A percentile compares a stretch with the other conserved stretches of the same genome.
Conservation (phyloP, 1,284 basidiomycete genomes). For the Ganoderma leucocontextum region DNA sequence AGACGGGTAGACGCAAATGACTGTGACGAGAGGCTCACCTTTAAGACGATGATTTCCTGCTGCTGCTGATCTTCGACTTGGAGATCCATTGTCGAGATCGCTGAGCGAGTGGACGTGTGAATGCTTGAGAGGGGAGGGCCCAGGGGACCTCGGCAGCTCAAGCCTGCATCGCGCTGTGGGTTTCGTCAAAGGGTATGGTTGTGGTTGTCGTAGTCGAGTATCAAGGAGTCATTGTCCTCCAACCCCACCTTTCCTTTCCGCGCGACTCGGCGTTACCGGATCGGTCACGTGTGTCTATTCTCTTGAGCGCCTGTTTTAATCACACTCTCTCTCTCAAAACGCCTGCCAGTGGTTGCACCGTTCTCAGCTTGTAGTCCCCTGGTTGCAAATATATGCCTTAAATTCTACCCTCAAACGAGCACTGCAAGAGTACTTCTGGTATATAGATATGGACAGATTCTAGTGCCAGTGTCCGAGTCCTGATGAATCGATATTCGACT, state of each 20-base stretch:
- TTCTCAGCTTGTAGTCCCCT: too few relatives aligned
- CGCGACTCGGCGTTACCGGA: not conserved
- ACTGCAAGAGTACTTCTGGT: too few relatives aligned
- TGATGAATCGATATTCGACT: too few relatives aligned
- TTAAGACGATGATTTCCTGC: slow-evolving; percentile 77
- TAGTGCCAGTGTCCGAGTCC: too few relatives aligned
- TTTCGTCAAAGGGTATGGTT: slow-evolving; percentile 15
- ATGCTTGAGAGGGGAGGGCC: slow-evolving; percentile 61
- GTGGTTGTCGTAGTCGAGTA: slow-evolving; percentile 29
- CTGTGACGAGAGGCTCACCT: slow-evolving; percentile 35
- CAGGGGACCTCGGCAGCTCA: slow-evolving; percentile 77
- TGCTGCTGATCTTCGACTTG: slow-evolving; percentile 72
- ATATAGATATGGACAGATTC: too few relatives aligned
- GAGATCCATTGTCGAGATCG: slow-evolving; percentile 65
- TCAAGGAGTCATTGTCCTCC: slow-evolving; percentile 5
- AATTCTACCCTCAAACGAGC: too few relatives aligned
- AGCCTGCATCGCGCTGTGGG: slow-evolving; percentile 60
- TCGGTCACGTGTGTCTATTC: not conserved
- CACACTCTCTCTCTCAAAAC: too few relatives aligned
- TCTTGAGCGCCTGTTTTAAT: too few relatives aligned
- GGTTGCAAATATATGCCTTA: too few relatives aligned
- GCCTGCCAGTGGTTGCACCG: too few relatives aligned
- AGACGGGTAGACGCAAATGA: not conserved
- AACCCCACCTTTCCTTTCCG: not conserved
- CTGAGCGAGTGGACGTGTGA: slow-evolving; percentile 35